Conservation (phyloP, 805 yeast species). For the Suhomyces sp. region DNA sequence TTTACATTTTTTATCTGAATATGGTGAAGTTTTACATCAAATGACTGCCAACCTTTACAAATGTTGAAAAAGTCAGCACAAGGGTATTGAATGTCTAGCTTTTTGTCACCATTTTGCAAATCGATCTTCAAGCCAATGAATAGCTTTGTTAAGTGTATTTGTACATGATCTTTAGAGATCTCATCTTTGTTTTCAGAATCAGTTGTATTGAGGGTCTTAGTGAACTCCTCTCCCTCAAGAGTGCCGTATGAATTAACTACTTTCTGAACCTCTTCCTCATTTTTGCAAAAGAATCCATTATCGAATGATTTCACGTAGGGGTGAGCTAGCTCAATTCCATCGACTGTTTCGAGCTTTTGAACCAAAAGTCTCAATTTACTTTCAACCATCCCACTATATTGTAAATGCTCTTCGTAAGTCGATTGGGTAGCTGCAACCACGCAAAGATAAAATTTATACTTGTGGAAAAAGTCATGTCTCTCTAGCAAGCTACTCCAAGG, state of each 20-base stretch:
- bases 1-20: slow-evolving; percentile 72
- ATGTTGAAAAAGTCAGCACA: slow-evolving; percentile 84
- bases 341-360: slow-evolving; percentile 73
- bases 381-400: slow-evolving; percentile 93
- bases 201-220: no score
- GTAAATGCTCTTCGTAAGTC: slow-evolving; percentile 74
- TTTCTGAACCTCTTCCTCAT: no score
- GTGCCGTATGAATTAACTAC: slow-evolving; percentile 55
- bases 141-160: slow-evolving; percentile 66
- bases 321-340: slow-evolving; percentile 80
- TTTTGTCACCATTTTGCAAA: slow-evolving; percentile 21
- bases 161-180: not conserved
- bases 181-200: no score
- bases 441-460: slow-evolving; percentile 83
- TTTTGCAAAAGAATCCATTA: no score
- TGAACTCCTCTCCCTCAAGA: slow-evolving; percentile 44
- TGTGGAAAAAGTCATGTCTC: slow-evolving; percentile 77
- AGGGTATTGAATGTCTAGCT: slow-evolving; percentile 82
- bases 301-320: slow-evolving; percentile 63
- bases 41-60: slow-evolving; percentile 72
- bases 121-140: slow-evolving; percentile 71
- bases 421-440: slow-evolving; percentile 75
- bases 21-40: slow-evolving; percentile 56
- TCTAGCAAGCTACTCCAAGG: slow-evolving; percentile 72
- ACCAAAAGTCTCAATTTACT: slow-evolving; percentile 79